These are phyloP conservation scores for Crucibulum laeve DNA, from an alignment of 768 basidiomycete species.

Conservation along the genomic window DNA sequence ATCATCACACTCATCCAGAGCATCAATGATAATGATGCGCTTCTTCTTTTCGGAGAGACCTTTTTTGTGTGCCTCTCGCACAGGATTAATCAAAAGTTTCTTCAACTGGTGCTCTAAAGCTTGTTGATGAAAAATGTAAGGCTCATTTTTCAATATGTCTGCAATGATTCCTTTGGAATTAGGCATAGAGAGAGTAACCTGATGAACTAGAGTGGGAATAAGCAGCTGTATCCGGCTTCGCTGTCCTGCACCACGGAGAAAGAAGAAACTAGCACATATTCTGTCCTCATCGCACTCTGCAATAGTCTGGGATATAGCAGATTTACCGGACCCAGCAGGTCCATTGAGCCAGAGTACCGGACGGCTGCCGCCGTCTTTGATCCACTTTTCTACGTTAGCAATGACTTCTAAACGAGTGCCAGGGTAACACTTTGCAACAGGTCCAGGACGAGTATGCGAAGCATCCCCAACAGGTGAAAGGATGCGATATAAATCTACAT, in stretches of 20 bases:
- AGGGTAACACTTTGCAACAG: not conserved
- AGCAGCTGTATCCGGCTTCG: not conserved
- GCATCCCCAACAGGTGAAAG: not conserved
- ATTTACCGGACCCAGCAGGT: not conserved
- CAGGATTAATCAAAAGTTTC: not conserved
- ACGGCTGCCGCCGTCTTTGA: no score
- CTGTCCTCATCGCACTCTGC: not conserved
- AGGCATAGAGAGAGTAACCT: not conserved
- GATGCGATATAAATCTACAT: not conserved
- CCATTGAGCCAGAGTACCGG: not conserved
- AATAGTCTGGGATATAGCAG: not conserved
- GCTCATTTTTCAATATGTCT: not conserved
- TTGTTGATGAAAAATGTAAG: not conserved
- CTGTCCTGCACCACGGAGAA: not conserved
- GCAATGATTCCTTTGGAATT: not conserved
- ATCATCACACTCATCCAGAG: not conserved
- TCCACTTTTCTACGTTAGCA: no score
- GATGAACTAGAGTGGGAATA: not conserved
- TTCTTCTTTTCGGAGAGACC: not conserved
- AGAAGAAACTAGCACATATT: not conserved
- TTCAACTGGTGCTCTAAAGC: not conserved
- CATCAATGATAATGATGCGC: not conserved
- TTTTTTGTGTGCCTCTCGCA: not conserved
- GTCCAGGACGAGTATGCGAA: not conserved
- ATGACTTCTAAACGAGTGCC: not conserved